Evolutionary conservation across 2,329 filamentous ascomycete genomes (phyloP).

Genomic region (Fusarium stilboides): DNA sequence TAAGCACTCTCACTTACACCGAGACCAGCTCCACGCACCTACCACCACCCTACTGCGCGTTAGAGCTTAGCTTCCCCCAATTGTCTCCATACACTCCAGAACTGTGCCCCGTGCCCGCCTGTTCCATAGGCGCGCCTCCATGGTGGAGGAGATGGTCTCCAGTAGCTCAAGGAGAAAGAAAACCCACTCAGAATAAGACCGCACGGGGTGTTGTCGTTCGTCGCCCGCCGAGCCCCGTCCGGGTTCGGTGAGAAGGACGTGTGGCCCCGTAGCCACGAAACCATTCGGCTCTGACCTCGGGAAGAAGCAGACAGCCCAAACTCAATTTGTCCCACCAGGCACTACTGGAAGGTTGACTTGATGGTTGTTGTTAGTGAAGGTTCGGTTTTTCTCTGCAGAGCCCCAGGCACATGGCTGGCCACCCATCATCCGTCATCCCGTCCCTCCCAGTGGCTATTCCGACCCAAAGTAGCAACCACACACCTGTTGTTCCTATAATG

Average conservation of each 20-base stretch:
- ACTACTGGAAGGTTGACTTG: constrained; percentile 12
- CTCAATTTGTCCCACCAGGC: constrained; percentile 19
- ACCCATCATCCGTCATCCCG: constrained; percentile 36
- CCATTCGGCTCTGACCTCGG: constrained; percentile 40
- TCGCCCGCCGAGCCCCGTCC: constrained; percentile 10
- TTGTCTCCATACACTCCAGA: constrained; percentile 26
- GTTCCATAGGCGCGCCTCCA: constrained; percentile 47
- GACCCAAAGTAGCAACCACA: constrained; percentile 3
- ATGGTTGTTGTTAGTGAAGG: constrained; percentile 29
- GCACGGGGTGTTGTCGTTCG: constrained; percentile 15
- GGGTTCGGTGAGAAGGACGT: constrained; percentile 46
- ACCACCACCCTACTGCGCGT: constrained; percentile 27
- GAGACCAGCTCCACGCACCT: constrained; percentile 21
- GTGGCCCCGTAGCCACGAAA: constrained; percentile 10
- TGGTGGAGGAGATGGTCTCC: constrained; percentile 15
- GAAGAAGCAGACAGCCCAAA: constrained; percentile 27
- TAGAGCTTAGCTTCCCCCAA: constrained; percentile 28
- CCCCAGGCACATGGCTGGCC: constrained; percentile 30
- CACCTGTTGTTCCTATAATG: constrained; percentile 4
- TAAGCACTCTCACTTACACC: constrained; percentile 39
- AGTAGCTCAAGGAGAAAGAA: constrained; percentile 29
- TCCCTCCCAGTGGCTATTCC: constrained; percentile 28
- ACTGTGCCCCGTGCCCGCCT: constrained; percentile 19
- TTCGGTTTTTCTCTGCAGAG: constrained; percentile 17
- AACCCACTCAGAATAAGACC: constrained; percentile 29